Percentiles rank a stretch among this genome's conserved stretches.
phyloP scores from a whole-genome alignment of 805 yeast species.

The Pichia deserticola region DNA sequence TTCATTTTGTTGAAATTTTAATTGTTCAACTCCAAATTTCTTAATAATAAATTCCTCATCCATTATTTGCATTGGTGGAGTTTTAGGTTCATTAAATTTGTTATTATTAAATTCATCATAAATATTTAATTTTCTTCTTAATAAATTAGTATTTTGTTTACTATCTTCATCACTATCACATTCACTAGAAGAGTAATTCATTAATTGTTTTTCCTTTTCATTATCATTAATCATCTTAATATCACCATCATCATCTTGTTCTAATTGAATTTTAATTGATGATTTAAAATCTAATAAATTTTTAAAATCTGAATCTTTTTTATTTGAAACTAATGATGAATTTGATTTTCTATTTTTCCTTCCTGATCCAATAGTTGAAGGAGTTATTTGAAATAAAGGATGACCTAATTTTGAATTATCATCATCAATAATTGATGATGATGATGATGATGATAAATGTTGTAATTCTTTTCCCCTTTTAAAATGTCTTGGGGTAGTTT shows the following conservation, averaged over 20 bases:
- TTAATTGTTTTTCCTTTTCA: constrained; percentile 7
- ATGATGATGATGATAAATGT: too few relatives aligned
- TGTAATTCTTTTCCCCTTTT: too few relatives aligned
- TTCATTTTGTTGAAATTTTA: constrained; percentile 10
- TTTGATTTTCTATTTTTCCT: constrained; percentile 7
- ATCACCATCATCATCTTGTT: constrained; percentile 19
- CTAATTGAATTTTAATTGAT: constrained; percentile 17
- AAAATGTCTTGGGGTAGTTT: constrained; percentile 11
- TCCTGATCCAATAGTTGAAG: constrained; percentile 27
- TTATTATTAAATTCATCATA: not conserved
- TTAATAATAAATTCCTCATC: constrained; percentile 27
- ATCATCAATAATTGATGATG: not conserved
- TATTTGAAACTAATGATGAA: not conserved
- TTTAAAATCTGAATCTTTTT: not conserved
- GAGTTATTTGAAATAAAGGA: constrained; percentile 23
- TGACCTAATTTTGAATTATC: not conserved
- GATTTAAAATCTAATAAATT: constrained; percentile 16
- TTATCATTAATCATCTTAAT: not conserved
- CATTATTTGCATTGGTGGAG: constrained; percentile 32
- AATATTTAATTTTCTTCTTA: not conserved
- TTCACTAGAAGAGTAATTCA: constrained; percentile 8
- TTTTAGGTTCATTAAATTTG: constrained; percentile 19
- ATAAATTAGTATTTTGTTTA: not conserved
- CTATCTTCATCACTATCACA: constrained; percentile 7
- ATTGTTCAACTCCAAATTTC: constrained; percentile 18